Base-by-base conservation (phyloP, 108 stramenopile species). In the Cylindrotheca fusiformis region DNA sequence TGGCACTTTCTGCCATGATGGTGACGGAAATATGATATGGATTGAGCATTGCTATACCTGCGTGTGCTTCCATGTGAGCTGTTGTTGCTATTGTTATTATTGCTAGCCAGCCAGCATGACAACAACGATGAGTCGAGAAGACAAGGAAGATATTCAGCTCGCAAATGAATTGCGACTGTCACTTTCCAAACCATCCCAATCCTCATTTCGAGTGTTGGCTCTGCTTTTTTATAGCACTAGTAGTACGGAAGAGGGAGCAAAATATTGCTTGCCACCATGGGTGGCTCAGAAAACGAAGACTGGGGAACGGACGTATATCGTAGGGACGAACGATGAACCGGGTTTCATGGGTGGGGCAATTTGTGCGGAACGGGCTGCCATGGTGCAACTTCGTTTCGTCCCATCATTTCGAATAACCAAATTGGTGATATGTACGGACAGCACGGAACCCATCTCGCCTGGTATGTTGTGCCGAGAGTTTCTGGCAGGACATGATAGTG, bases 401-500 rank as follows among this genome's bases (percentile, higher is more conserved):
- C 85, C 85, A 48, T 75, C 24, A 61, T 79, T 57, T 51, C 64
- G 44, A 0, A 21, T 69, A 2, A 64, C 63, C 36, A 76, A 69
- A 50, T 17, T 68, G 36, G 59, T 63, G 20, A 69, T 80, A 67
- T 82, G 85, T 24, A 88, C 92, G 2, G 95, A 96, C 67, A 72
- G 79, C 45, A 59, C 59, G 8, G 77, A 79, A 48, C 78, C 92
- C 1, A 82, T 94, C 52, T 67, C 76, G 26, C 93, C 92, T 3
- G 95, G 95, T 0, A 67, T 82, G 72, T 55, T 94, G 8, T 96
- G 95, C 72, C 76, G 95, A 29, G 92, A 96, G 55, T 96, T 86
- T 59, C 64, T 96, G 75, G 76, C 79, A 2, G 84, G 88, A 28
- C 77, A 81, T 49, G 50, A 60, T 2, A 77, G 72, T 51, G 60